A percentile compares a stretch with the other conserved stretches of the same genome.
Evolutionary conservation across 2,329 filamentous ascomycete species (phyloP).

Genomic region (Trichoderma sp.): DNA sequence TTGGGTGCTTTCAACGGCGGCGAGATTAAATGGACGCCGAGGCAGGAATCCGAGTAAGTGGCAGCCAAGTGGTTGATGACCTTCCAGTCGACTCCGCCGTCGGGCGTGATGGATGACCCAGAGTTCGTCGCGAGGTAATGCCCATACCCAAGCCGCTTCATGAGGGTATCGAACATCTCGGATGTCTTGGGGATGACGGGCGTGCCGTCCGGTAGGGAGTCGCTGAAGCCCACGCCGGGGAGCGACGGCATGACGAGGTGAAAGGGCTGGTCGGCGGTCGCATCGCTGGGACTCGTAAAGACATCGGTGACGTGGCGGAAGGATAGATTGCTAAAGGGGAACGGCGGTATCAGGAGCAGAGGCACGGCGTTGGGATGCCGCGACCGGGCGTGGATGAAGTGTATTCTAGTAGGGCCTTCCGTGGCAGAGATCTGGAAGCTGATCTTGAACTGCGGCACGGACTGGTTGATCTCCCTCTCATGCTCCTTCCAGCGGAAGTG

Average conservation of each 20-base stretch:
- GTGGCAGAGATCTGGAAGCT: constrained; percentile 48
- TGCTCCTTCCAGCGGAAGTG: constrained; percentile 65
- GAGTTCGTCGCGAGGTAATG: constrained; percentile 61
- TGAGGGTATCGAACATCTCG: constrained; percentile 58
- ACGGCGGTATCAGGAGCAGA: constrained; percentile 65
- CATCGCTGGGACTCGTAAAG: constrained; percentile 56
- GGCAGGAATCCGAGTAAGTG: constrained; percentile 52
- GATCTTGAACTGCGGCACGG: constrained; percentile 66
- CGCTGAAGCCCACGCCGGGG: constrained; percentile 68
- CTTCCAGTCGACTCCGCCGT: constrained; percentile 56
- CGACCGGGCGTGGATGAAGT: constrained; percentile 66
- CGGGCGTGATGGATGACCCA: constrained; percentile 50
- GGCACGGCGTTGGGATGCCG: constrained; percentile 58
- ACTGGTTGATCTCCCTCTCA: constrained; percentile 59
- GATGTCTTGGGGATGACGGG: constrained; percentile 57
- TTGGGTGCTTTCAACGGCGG: constrained; percentile 57
- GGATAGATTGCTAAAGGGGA: constrained; percentile 66
- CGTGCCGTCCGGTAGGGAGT: constrained; percentile 55
- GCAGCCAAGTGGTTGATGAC: constrained; percentile 53
- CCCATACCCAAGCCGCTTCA: constrained; percentile 61
- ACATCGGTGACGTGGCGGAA: constrained; percentile 57
- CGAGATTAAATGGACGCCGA: constrained; percentile 63
- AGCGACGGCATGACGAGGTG: constrained; percentile 68
- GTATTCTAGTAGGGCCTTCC: constrained; percentile 55
- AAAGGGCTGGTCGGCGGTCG: constrained; percentile 54